A percentile compares a stretch with the other conserved stretches of the same genome.
phyloP scores from a whole-genome alignment of 345 rosid species.

The Erodium maritimum region DNA sequence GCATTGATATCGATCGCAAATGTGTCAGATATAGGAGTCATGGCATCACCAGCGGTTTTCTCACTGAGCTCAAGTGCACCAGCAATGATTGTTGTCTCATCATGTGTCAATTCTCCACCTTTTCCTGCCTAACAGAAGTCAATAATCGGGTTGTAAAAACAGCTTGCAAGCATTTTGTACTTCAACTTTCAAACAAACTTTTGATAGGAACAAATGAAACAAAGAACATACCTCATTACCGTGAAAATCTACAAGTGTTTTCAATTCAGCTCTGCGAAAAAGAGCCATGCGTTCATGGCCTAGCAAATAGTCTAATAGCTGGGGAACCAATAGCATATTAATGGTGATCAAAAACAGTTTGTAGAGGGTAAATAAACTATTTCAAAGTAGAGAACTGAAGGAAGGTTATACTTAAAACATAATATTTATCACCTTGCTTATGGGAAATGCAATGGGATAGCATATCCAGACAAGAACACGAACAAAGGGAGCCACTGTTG shows the following conservation, averaged over 20 bases:
- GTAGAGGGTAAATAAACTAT: background rate
- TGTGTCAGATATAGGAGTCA: constrained; percentile 50
- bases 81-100: constrained; percentile 61
- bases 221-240: constrained; percentile 47
- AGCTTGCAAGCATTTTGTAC: background rate
- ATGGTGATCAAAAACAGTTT: background rate
- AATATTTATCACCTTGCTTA: constrained; percentile 44
- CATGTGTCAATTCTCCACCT: constrained; percentile 58
- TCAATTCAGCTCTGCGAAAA: constrained; percentile 56
- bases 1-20: constrained; percentile 45
- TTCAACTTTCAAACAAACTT: background rate
- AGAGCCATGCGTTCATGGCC: constrained; percentile 48
- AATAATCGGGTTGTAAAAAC: background rate
- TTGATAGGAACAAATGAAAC: background rate
- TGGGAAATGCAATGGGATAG: constrained; percentile 58
- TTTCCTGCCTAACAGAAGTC: constrained; percentile 42
- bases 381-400: background rate
- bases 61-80: constrained; percentile 57
- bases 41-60: constrained; percentile 51
- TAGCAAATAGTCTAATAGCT: constrained; percentile 37
- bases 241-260: constrained; percentile 51
- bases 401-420: background rate
- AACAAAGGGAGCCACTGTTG: constrained; percentile 40
- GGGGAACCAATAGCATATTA: constrained; percentile 5
- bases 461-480: constrained; percentile 45